phyloP scores from a whole-genome alignment of 2,329 filamentous ascomycete genomes.

The Dissoconium aciculare region DNA sequence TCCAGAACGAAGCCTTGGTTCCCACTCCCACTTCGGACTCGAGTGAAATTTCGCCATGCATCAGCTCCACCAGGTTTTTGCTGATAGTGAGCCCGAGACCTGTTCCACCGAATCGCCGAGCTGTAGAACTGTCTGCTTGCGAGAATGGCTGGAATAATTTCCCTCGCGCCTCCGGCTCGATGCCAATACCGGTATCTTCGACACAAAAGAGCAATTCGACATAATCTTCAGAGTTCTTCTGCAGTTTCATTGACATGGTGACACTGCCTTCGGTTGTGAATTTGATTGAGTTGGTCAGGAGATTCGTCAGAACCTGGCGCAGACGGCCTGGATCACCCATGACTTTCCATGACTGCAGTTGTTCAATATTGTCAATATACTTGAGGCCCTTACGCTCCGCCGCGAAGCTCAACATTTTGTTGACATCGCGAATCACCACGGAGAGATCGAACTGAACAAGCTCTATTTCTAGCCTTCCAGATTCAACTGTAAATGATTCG shows the following conservation, averaged over 20 bases:
- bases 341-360: constrained; percentile 55
- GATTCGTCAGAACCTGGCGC: constrained; percentile 68
- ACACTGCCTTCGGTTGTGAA: constrained; percentile 57
- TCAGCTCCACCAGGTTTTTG: constrained; percentile 65
- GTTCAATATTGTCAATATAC: constrained; percentile 50
- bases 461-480: constrained; percentile 60
- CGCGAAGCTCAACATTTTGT: constrained; percentile 75
- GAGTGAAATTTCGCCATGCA: constrained; percentile 60
- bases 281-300: constrained; percentile 64
- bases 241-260: constrained; percentile 48
- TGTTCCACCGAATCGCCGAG: constrained; percentile 63
- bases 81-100: constrained; percentile 66
- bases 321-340: constrained; percentile 75
- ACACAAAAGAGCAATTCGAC: constrained; percentile 57
- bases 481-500: constrained; percentile 35
- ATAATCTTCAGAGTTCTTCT: constrained; percentile 47
- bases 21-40: constrained; percentile 52
- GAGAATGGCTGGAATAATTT: constrained; percentile 67
- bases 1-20: constrained; percentile 61
- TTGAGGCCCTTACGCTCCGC: constrained; percentile 65
- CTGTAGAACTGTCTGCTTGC: constrained; percentile 67
- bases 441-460: constrained; percentile 66
- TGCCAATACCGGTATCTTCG: constrained; percentile 67
- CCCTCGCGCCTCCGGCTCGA: constrained; percentile 60
- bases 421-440: constrained; percentile 61